Percentiles rank a stretch among this genome's conserved stretches.
phyloP scores from a whole-genome alignment of 116 monocot species.

The Dioscorea cayenensis region DNA sequence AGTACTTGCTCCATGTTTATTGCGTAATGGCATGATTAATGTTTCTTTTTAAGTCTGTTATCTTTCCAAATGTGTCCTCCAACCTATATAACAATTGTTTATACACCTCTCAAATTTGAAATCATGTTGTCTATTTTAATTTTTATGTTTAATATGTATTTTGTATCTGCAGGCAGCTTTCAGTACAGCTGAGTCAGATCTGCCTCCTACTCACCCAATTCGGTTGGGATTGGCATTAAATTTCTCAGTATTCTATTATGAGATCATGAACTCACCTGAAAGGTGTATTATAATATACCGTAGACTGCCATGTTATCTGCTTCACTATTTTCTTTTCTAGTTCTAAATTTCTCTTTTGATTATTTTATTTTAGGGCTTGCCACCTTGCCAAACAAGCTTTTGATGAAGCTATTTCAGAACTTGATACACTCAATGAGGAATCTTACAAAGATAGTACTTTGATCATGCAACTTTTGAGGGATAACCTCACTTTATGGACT shows the following conservation, averaged over 20 bases:
- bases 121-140: neutral
- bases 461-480: slow-evolving; percentile 44
- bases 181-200: slow-evolving; percentile 18
- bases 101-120: neutral
- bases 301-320: neutral
- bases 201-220: slow-evolving; percentile 32
- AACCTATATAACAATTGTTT: neutral
- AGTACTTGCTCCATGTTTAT: too few relatives aligned
- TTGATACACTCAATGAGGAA: slow-evolving; percentile 36
- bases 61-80: neutral
- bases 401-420: slow-evolving; percentile 37
- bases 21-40: too few relatives aligned
- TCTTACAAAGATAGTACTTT: slow-evolving; percentile 44
- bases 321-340: neutral
- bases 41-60: too few relatives aligned
- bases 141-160: too few relatives aligned
- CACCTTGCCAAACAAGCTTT: slow-evolving; percentile 39
- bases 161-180: slow-evolving; percentile 15
- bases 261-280: slow-evolving; percentile 45
- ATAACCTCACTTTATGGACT: slow-evolving; percentile 37
- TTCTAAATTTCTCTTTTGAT: neutral
- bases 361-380: slow-evolving; percentile 25
- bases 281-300: slow-evolving; percentile 5
- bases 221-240: slow-evolving; percentile 42
- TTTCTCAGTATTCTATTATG: slow-evolving; percentile 41